Conservation (phyloP, 352 stramenopile species). For the Phytophthora podocarpi region DNA sequence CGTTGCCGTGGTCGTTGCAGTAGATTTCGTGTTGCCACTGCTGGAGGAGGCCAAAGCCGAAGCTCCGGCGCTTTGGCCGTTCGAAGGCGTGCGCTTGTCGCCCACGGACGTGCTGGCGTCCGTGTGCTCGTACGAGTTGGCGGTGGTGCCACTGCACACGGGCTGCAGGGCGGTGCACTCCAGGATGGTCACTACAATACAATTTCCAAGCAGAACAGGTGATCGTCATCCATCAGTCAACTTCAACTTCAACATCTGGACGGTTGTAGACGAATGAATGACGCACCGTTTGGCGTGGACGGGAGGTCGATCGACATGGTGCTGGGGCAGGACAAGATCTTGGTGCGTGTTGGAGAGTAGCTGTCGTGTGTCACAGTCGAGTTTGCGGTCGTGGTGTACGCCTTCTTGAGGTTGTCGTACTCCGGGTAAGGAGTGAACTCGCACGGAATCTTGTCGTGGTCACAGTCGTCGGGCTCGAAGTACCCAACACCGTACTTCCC, state of each 20-base stretch:
- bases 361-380: constrained; percentile 51
- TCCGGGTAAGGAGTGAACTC: constrained; percentile 75
- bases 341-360: constrained; percentile 41
- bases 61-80: constrained; percentile 3
- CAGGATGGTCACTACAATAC: constrained; percentile 42
- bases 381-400: constrained; percentile 71
- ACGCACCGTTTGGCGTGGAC: constrained; percentile 39
- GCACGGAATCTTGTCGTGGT: constrained; percentile 61
- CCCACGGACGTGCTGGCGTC: constrained; percentile 27
- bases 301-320: constrained; percentile 41
- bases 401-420: constrained; percentile 71
- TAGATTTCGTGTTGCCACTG: constrained; percentile 11
- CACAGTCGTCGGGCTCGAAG: constrained; percentile 70
- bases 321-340: constrained; percentile 49
- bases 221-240: neutral
- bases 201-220: neutral
- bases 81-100: constrained; percentile 38
- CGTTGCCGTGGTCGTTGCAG: neutral
- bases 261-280: constrained; percentile 13
- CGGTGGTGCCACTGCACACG: constrained; percentile 55
- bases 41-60: constrained; percentile 8
- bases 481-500: constrained; percentile 80
- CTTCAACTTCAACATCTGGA: constrained; percentile 19
- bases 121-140: constrained; percentile 56
- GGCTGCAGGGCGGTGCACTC: constrained; percentile 57